Base-by-base conservation (phyloP, 345 rosid genomes). In the Ceriops zippeliana region DNA sequence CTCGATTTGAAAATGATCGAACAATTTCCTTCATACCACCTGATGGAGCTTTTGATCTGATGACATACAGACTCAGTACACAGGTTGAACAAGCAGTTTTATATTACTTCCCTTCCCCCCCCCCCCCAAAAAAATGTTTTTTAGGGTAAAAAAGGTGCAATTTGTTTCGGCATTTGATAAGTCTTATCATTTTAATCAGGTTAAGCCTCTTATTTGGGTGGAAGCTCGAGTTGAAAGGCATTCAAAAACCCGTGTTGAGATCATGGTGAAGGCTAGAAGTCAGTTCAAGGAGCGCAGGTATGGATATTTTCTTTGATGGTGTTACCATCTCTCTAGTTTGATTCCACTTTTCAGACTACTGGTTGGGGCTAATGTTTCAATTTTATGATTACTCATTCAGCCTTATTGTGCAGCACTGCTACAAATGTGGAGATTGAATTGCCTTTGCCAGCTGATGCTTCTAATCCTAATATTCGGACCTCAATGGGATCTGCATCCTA, bases 271-370 rank as follows among this genome's bases (percentile, higher is more conserved):
- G 76, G 96, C 96, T 69, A 73, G 98, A 67, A 90, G 96, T 73
- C 98, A 92, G 73, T 92, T 82, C 83, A 92, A 92, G 86, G 98
- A 92, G 81, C 90, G 98, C 35, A 92, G 98, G 98, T 89, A 76
- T 56, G 24, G 59, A 5, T 24, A 5, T 4, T 56, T 21, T 56
- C 31, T 56, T 21, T 56, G 28, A 54, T 9, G 26, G 17, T 24
- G 30, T 56, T 11, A 11, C 19, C 49, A 3, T 42, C 19, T 42
- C 49, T 32, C n/a, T 27, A 38, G 17, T 20, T 46, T 26, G 30
- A 27, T 38, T 42, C 38, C 46, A 13, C 16, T 58, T 16, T 35
- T 60, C 19, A 8, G 59, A 56, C 13, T 56, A 21, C 59, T 54
- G 24, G 30, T 1, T 5, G 24, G 28, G 59, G 27, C 59, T 22